These are phyloP conservation scores for Penicillium silybi DNA, from an alignment of 495 filamentous ascomycete species.

Conservation along the genomic window DNA sequence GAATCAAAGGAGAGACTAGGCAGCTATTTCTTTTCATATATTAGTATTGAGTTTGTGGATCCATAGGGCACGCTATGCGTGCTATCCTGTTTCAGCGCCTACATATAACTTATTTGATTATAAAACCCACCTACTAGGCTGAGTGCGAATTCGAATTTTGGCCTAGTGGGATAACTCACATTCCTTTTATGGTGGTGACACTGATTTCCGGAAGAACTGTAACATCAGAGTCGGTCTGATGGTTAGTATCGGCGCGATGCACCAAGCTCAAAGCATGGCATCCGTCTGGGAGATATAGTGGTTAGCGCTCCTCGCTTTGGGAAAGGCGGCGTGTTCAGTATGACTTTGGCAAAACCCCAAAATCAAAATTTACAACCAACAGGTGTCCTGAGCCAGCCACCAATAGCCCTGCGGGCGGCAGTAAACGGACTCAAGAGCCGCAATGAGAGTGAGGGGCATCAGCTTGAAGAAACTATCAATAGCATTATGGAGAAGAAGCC, in stretches of 20 bases:
- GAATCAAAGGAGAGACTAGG: no score
- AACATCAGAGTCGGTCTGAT: not conserved
- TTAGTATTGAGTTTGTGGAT: no score
- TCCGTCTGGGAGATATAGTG: slow-evolving; percentile 20
- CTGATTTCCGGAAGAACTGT: no score
- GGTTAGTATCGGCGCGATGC: slow-evolving; percentile 6
- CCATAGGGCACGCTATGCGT: no score
- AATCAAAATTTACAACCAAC: not conserved
- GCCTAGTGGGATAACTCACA: no score
- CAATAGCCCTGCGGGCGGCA: not conserved
- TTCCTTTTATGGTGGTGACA: no score
- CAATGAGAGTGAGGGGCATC: slow-evolving; percentile 10
- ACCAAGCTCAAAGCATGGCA: slow-evolving; percentile 19
- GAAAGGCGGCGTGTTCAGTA: not conserved
- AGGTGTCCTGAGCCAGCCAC: not conserved
- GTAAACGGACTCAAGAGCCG: not conserved
- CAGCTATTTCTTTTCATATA: no score
- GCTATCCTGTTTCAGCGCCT: no score
- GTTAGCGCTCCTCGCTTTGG: slow-evolving; percentile 3
- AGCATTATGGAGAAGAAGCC: slow-evolving; percentile 8
- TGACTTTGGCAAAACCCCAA: not conserved
- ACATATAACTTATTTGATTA: no score
- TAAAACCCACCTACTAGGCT: no score
- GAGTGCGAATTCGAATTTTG: no score
- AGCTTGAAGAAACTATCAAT: slow-evolving; percentile 4